Base-by-base conservation (phyloP, 1,284 basidiomycete genomes). In the Malassezia restricta region DNA sequence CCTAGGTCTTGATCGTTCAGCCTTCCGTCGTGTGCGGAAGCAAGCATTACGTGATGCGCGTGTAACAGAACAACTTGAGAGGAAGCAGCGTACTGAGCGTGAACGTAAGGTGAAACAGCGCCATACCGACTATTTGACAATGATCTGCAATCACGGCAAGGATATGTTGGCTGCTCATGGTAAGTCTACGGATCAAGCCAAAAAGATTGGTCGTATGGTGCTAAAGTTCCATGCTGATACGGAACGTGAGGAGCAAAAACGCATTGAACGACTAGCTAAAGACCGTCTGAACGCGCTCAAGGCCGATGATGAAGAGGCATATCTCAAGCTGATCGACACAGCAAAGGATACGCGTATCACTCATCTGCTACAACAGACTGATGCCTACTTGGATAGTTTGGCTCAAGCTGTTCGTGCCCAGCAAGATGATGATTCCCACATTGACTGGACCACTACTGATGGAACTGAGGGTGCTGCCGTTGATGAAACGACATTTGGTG, bases 291-390 rank as follows among this genome's bases (percentile, higher is more conserved):
- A 89, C 77, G 94, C 94, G 17, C 82, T 98, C 62, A 91, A 92
- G 77, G 87, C 87, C 39, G 91, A 98, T 74, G 92, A 99, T 78
- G 94, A 99, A 78, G 94, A 96, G 75, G 92, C 89, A 15, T 99
- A 99, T 75, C 85, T 98, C 80, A 92, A 91, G 74, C 85, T 99
- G 65, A 91, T 99, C 68, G 94, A 98, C 75, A 95, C 92, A 35
- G 94, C 92, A 58, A 99, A 98, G 76, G 94, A 98, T 69, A 96
- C 92, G 12, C 86, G 94, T 77, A 98, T 99, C 76, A 94, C 91
- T 0, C 94, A 98, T 75, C 78, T 98, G 28, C 77, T 98, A 55
- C 80, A 85, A 46, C 92, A 98, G 77, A 99, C 94, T 12, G 92
- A 98, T 68, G 75, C 83, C 1, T 99, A 92, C 76, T 82, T 98